Conservation (phyloP, 345 rosid species). For the Balakata baccata region DNA sequence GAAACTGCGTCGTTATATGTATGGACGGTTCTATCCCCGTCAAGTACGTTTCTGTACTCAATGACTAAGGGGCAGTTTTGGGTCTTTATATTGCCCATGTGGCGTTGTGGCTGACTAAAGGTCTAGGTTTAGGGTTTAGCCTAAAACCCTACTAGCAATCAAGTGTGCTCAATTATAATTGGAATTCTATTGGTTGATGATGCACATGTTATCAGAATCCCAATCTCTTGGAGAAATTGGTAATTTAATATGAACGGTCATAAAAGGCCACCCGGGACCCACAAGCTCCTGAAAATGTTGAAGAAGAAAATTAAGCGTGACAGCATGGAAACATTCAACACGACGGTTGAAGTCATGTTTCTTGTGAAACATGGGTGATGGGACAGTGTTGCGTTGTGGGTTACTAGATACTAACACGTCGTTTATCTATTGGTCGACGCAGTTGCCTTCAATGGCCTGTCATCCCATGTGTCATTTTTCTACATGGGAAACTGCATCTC, state of each 20-base stretch:
- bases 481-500: too few species aligned
- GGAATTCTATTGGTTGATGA: too few species aligned
- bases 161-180: background rate
- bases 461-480: too few species aligned
- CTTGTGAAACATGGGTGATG: too few species aligned
- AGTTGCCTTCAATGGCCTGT: background rate
- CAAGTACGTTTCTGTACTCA: too few species aligned
- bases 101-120: background rate
- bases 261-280: background rate
- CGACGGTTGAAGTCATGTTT: background rate
- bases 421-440: background rate
- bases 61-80: background rate
- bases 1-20: background rate
- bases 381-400: too few species aligned
- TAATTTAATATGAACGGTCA: background rate
- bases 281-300: background rate
- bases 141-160: slow-evolving; percentile 8
- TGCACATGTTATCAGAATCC: too few species aligned
- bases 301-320: background rate
- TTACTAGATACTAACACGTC: background rate
- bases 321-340: background rate
- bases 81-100: background rate
- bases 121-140: too few species aligned
- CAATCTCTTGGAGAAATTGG: background rate
- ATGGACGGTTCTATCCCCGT: background rate